Evolutionary conservation across 2,329 filamentous ascomycete genomes (phyloP), one percentile per base, ranked within the genome.

Genomic region (Beauveria varroae): DNA sequence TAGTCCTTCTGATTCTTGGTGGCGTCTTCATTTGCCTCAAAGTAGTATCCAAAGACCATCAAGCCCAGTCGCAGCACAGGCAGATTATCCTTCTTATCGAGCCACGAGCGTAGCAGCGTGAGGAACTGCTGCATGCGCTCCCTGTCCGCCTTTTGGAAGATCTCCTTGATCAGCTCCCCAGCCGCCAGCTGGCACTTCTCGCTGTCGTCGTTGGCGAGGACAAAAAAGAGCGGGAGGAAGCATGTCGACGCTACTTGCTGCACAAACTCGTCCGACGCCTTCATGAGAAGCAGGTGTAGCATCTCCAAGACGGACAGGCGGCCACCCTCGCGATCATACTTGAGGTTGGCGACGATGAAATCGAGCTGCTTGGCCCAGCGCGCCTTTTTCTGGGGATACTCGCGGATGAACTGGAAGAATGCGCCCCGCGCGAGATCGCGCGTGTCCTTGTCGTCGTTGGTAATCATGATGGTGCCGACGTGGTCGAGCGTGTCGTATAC

Each of bases 401-500:
- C 92, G 66, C 93, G 86, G 61, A 99, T 78, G 76, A 99, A 99
- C 67, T 97, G 91, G 73, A 96, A 89, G 74, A 96, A 99, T 16
- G 91, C 89, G 22, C 91, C 91, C 61, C 95, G 84, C 16, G 93
- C 93, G 43, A 96, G 80, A 71, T 97, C 91, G 57, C 95, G 85
- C 2, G 93, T 93, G 65, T 89, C 87, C 67, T 89, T 89, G 67
- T 96, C 93, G 64, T 96, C 91, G 70, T 98, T 98, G 50, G 90
- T 96, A 61, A 99, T 89, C 93, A 98, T 98, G 72, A 97, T 89
- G 3, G 85, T 87, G 52, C 91, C 91, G 34, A 96, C 88, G 68
- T 92, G 87, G 71, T 99, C 95, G 65, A 97, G 83, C 9, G 89
- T 88, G 70, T 98, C 93, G 71, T 99, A 99, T 34, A 99, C 87